These are phyloP conservation scores for Petasospora rhodanensis DNA, from an alignment of 1,139 yeast species.

Conservation along the genomic window DNA sequence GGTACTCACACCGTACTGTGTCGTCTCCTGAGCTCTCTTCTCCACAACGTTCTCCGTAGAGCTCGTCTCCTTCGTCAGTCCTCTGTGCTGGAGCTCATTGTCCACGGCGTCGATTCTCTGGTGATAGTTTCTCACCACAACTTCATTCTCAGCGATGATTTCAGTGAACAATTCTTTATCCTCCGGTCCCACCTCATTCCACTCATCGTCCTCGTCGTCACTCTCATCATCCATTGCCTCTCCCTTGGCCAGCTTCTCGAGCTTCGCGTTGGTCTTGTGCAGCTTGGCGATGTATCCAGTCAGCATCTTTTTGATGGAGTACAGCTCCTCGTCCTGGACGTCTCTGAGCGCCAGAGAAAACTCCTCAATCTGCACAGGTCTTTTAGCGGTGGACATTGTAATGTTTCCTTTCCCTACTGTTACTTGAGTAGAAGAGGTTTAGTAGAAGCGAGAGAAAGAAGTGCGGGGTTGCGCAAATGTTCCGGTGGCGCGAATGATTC, in stretches of 20 bases:
- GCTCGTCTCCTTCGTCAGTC: slow-evolving; percentile 10
- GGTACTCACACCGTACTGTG: slow-evolving; percentile 11
- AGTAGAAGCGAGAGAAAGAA: no score
- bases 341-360: slow-evolving; percentile 20
- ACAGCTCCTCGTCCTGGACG: slow-evolving; percentile 17
- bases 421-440: no score
- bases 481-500: no score
- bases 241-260: slow-evolving; percentile 17
- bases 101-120: slow-evolving; percentile 19
- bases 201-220: slow-evolving; percentile 18
- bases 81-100: slow-evolving; percentile 21
- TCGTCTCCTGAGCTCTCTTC: no score
- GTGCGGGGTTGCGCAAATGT: slow-evolving; percentile 2
- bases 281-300: slow-evolving; percentile 15
- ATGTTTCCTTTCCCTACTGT: no score
- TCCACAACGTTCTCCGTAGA: no score
- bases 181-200: slow-evolving; percentile 10
- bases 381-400: slow-evolving; percentile 22
- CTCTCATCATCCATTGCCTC: slow-evolving; percentile 14
- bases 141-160: slow-evolving; percentile 21
- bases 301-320: slow-evolving; percentile 14
- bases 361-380: slow-evolving; percentile 25
- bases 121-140: slow-evolving; percentile 20
- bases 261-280: slow-evolving; percentile 18
- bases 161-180: slow-evolving; percentile 19